phyloP scores from a whole-genome alignment of 805 yeast species.

The Candida dajiaensis region DNA sequence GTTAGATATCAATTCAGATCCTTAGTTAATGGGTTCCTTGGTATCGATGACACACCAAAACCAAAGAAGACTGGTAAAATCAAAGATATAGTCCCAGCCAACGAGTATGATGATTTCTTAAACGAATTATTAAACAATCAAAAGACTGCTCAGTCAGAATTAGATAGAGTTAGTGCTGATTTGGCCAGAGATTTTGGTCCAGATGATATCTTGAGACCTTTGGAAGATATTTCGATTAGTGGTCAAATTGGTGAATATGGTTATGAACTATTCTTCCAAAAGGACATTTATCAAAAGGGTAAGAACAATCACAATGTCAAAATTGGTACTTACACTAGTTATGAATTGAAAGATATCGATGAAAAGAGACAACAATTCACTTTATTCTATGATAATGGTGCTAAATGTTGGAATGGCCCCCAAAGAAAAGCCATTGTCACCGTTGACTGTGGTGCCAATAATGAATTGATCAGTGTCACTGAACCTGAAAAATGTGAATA shows the following conservation, averaged over 20 bases:
- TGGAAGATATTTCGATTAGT: constrained; percentile 41
- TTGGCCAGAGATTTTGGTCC: constrained; percentile 45
- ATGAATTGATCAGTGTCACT: constrained; percentile 55
- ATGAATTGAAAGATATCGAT: constrained; percentile 25
- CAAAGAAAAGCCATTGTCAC: constrained; percentile 59
- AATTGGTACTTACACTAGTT: constrained; percentile 40
- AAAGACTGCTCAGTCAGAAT: constrained; percentile 14
- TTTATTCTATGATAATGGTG: constrained; percentile 53
- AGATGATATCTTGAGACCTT: constrained; percentile 56
- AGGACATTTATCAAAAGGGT: constrained; percentile 50
- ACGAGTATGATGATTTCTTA: constrained; percentile 4
- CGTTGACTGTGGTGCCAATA: constrained; percentile 59
- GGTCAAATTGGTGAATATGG: constrained; percentile 61
- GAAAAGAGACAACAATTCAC: constrained; percentile 28
- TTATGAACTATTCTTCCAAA: constrained; percentile 57
- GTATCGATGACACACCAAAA: constrained; percentile 6
- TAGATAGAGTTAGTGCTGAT: constrained; percentile 7
- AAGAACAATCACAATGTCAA: constrained; percentile 40
- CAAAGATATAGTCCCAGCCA: constrained; percentile 1
- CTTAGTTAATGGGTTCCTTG: constrained; percentile 19
- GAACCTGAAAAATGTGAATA: constrained; percentile 92
- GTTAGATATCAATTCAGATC: constrained; percentile 8
- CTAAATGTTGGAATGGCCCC: constrained; percentile 94
- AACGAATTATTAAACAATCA: constrained; percentile 9
- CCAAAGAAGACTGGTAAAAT: constrained; percentile 4